phyloP scores from a whole-genome alignment of 75 land plant species.

The Gnetum montanum region DNA sequence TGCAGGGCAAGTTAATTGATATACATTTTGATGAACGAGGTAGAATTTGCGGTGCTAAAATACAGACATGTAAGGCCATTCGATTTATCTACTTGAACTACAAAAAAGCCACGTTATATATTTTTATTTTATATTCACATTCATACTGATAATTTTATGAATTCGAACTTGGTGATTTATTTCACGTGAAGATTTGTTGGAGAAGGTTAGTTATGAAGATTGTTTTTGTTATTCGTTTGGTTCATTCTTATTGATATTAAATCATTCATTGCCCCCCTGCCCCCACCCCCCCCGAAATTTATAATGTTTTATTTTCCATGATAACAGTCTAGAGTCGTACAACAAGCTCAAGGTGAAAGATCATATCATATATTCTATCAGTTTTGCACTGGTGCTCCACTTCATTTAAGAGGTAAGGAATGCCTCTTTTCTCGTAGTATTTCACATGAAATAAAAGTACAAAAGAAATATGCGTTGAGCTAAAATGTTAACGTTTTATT shows the following conservation, averaged over 20 bases:
- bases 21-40: slow-evolving; percentile 66
- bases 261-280: no score
- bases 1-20: slow-evolving; percentile 96
- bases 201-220: slow-evolving; percentile 6
- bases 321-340: slow-evolving; percentile 89
- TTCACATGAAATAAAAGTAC: no score
- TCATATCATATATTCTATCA: slow-evolving; percentile 97
- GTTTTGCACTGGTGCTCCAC: slow-evolving; percentile 91
- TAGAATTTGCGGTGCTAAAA: slow-evolving; percentile 80
- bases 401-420: slow-evolving; percentile 41
- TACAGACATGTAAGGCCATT: slow-evolving; percentile 81
- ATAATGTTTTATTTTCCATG: not conserved
- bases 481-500: not conserved
- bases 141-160: slow-evolving; percentile 1
- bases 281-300: not conserved
- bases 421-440: not conserved
- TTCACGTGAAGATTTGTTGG: slow-evolving; percentile 7
- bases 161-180: not conserved
- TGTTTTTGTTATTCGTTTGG: not conserved
- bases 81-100: not conserved
- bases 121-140: not conserved
- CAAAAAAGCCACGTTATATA: not conserved
- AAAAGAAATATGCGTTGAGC: no score
- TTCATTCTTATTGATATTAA: not conserved
- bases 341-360: slow-evolving; percentile 67